A percentile compares a stretch with the other conserved stretches of the same genome.
These are phyloP conservation scores for Lichtheimia corymbifera DNA, from an alignment of 371 early-diverging fungal genomes.

Conservation along the genomic window DNA sequence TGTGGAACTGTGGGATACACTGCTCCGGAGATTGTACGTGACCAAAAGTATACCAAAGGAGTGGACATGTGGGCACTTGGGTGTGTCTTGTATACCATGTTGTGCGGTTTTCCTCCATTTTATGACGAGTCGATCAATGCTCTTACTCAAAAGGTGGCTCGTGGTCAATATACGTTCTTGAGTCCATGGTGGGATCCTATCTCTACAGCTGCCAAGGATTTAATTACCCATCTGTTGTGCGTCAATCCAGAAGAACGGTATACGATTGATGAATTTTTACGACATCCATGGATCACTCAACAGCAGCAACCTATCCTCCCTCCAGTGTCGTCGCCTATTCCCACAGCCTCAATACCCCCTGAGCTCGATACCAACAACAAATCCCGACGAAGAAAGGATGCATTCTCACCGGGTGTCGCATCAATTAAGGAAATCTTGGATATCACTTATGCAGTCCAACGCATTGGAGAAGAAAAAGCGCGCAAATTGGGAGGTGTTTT, in stretches of 20 bases:
- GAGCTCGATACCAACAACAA: slow-evolving; percentile 11
- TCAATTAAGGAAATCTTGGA: slow-evolving; percentile 54
- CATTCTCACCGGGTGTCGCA: slow-evolving; percentile 45
- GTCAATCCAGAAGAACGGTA: slow-evolving; percentile 58
- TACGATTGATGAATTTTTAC: slow-evolving; percentile 70
- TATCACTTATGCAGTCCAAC: slow-evolving; percentile 53
- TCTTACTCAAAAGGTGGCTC: slow-evolving; percentile 63
- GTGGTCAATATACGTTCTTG: slow-evolving; percentile 64
- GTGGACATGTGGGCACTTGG: slow-evolving; percentile 88
- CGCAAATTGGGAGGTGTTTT: slow-evolving; percentile 22
- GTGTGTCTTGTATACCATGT: slow-evolving; percentile 79
- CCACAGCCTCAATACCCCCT: slow-evolving; percentile 12
- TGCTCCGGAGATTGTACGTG: slow-evolving; percentile 76
- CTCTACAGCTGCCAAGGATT: slow-evolving; percentile 67
- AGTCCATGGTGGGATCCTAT: slow-evolving; percentile 83
- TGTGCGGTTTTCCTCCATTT: slow-evolving; percentile 82
- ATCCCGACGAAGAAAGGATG: slow-evolving; percentile 18
- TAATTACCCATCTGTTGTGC: slow-evolving; percentile 66
- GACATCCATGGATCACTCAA: slow-evolving; percentile 78
- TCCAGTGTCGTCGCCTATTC: slow-evolving; percentile 2
- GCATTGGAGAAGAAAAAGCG: slow-evolving; percentile 53
- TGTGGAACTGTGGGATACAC: slow-evolving; percentile 83
- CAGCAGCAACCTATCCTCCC: slow-evolving; percentile 2
- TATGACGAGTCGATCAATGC: slow-evolving; percentile 67
- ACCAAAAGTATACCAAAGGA: slow-evolving; percentile 66